Evolutionary conservation across 495 filamentous ascomycete genomes (phyloP).

Genomic region (Penicillium silybi): DNA sequence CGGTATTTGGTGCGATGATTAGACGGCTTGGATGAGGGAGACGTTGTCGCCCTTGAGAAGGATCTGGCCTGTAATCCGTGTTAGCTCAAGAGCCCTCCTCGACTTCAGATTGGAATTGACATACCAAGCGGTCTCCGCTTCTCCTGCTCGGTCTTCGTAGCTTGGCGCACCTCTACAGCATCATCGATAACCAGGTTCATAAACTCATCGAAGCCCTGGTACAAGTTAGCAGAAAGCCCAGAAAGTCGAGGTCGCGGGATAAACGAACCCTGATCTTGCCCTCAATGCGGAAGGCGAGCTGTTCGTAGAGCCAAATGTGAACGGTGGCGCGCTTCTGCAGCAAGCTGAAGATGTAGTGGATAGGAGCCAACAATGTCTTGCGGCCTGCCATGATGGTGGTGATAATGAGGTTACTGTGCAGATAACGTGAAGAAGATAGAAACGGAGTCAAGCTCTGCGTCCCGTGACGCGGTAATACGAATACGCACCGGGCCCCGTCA

Average conservation of each 20-base stretch:
- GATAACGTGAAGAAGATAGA: neutral
- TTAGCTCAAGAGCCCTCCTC: neutral
- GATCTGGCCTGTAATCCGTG: slow-evolving; percentile 69
- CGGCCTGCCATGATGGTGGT: slow-evolving; percentile 67
- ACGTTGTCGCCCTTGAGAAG: slow-evolving; percentile 97
- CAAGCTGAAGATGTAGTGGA: slow-evolving; percentile 98
- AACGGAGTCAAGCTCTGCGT: slow-evolving; percentile 19
- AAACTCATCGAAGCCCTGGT: slow-evolving; percentile 93
- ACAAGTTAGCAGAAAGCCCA: neutral
- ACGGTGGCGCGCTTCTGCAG: slow-evolving; percentile 84
- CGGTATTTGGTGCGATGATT: slow-evolving; percentile 26
- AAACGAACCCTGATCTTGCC: slow-evolving; percentile 84
- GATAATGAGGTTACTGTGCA: slow-evolving; percentile 2
- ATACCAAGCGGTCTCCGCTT: slow-evolving; percentile 75
- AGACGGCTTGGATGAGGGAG: slow-evolving; percentile 80
- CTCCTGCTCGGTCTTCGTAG: slow-evolving; percentile 78
- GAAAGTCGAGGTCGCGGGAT: neutral
- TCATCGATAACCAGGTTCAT: slow-evolving; percentile 99
- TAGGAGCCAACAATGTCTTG: slow-evolving; percentile 90
- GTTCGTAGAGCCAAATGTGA: slow-evolving; percentile 95
- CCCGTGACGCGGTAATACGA: slow-evolving; percentile 26
- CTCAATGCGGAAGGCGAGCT: slow-evolving; percentile 87
- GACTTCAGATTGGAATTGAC: slow-evolving; percentile 22
- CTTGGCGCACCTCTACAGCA: slow-evolving; percentile 84
- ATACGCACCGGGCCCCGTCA: slow-evolving; percentile 17